Conservation (phyloP, 805 yeast genomes). For the Naumovozyma baii region DNA sequence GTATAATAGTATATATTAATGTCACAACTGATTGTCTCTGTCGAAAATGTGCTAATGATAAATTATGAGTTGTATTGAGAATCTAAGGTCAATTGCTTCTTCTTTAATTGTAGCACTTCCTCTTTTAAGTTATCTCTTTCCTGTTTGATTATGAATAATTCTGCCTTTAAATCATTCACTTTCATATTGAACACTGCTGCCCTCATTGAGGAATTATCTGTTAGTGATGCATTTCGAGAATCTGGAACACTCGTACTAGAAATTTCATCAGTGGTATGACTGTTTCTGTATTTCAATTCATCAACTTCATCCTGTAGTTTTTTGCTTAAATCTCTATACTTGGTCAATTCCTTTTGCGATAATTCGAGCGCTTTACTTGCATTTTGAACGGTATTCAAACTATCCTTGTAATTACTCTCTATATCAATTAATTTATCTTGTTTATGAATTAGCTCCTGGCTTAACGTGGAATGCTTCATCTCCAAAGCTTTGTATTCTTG, state of each 20-base stretch:
- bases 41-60: too few species aligned
- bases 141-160: constrained; percentile 66
- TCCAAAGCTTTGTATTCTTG: constrained; percentile 27
- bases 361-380: constrained; percentile 65
- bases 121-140: constrained; percentile 74
- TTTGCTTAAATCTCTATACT: constrained; percentile 46
- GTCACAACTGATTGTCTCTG: too few species aligned
- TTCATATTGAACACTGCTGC: constrained; percentile 61
- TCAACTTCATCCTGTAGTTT: constrained; percentile 57
- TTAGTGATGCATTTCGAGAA: constrained; percentile 8
- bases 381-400: constrained; percentile 61
- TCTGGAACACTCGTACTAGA: too few species aligned
- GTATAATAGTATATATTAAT: too few species aligned
- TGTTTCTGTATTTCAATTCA: constrained; percentile 48
- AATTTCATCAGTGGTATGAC: constrained; percentile 25
- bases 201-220: constrained; percentile 13
- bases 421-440: constrained; percentile 32
- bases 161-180: constrained; percentile 76
- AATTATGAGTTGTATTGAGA: background rate
- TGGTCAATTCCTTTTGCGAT: constrained; percentile 62
- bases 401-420: constrained; percentile 62
- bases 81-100: constrained; percentile 32
- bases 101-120: constrained; percentile 48
- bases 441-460: constrained; percentile 20
- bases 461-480: constrained; percentile 20